Percentiles rank a stretch among this genome's conserved stretches.
Conservation (phyloP, 805 yeast genomes). For the Metschnikowia lochheadii region DNA sequence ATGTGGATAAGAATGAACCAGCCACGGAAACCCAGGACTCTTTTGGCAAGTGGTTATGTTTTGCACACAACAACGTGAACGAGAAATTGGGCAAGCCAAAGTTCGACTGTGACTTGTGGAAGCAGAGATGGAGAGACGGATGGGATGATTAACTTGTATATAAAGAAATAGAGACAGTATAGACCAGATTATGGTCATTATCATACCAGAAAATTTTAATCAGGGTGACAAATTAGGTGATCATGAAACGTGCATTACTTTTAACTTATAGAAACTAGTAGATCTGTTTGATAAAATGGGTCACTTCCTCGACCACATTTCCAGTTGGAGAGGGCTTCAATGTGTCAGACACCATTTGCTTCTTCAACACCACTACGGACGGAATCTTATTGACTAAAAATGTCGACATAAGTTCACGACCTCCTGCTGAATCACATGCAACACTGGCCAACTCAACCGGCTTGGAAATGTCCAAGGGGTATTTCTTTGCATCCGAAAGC, state of each 20-base stretch:
- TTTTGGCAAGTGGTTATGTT: conserved; percentile 88
- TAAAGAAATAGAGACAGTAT: neutral
- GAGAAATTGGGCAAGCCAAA: conserved; percentile 75
- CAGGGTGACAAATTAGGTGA: too few species aligned
- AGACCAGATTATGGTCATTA: neutral
- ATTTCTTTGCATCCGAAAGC: conserved; percentile 19
- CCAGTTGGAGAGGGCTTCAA: conserved; percentile 21
- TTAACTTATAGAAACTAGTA: conserved; percentile 6
- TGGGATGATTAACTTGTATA: conserved; percentile 54
- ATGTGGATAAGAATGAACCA: conserved; percentile 52
- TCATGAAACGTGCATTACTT: neutral
- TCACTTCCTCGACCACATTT: conserved; percentile 27
- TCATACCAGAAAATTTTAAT: too few species aligned
- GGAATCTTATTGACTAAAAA: conserved; percentile 60
- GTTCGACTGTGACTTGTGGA: conserved; percentile 89
- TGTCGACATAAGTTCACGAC: conserved; percentile 52
- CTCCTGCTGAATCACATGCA: conserved; percentile 64
- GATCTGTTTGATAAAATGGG: conserved; percentile 27
- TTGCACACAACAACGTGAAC: conserved; percentile 94
- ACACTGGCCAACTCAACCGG: conserved; percentile 63
- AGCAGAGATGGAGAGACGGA: conserved; percentile 91
- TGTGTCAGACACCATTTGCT: conserved; percentile 51
- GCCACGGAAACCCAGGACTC: conserved; percentile 64
- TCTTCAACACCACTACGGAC: conserved; percentile 59
- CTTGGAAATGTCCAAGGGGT: conserved; percentile 33